A percentile compares a stretch with the other conserved stretches of the same genome.
Conservation (phyloP, 2,329 filamentous ascomycete species). For the Colletotrichum somersetense region DNA sequence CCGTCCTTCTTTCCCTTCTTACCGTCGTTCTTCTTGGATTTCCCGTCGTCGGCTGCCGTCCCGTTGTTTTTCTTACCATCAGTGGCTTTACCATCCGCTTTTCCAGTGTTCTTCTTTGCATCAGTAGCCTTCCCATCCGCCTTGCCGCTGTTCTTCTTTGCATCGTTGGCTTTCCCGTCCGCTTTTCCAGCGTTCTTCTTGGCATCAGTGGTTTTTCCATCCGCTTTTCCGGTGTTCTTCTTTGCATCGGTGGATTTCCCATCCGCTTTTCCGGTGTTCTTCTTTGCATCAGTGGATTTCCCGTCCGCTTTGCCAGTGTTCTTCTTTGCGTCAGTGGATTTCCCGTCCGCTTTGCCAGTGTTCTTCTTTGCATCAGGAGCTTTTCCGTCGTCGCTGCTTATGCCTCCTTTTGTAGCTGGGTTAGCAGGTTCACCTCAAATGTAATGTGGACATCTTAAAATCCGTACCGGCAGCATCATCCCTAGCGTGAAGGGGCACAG, state of each 20-base stretch:
- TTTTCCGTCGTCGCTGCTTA: slow-evolving; percentile 19
- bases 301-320: slow-evolving; percentile 13
- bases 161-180: neutral
- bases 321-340: slow-evolving; percentile 4
- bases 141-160: slow-evolving; percentile 20
- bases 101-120: neutral
- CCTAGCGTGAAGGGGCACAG: neutral
- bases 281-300: too few relatives aligned
- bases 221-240: slow-evolving; percentile 8
- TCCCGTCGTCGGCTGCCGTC: neutral
- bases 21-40: neutral
- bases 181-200: slow-evolving; percentile 2
- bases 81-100: too few relatives aligned
- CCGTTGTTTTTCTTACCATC: slow-evolving; percentile 5
- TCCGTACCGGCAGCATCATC: slow-evolving; percentile 19
- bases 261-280: too few relatives aligned
- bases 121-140: neutral
- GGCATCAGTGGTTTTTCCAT: neutral
- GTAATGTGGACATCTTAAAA: neutral
- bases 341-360: too few relatives aligned
- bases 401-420: neutral
- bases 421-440: neutral
- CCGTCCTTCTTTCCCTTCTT: neutral
- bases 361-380: too few relatives aligned
- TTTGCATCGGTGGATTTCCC: neutral